Conservation (phyloP, 441 rosid species). For the Syzygium syzygioides region DNA sequence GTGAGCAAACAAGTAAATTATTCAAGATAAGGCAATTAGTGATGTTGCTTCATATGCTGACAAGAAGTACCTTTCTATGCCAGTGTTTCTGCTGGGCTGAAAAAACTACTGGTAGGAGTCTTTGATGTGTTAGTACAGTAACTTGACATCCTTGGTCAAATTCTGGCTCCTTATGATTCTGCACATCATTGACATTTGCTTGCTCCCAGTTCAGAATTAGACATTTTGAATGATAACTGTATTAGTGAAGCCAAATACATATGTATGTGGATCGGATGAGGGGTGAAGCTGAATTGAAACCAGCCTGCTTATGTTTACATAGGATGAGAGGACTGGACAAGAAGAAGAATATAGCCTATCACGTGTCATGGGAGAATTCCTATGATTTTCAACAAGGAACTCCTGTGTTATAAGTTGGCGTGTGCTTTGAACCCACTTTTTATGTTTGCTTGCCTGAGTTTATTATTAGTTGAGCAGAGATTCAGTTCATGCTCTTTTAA, state of each 20-base stretch:
- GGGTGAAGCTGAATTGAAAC: too few relatives aligned
- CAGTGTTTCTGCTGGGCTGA: background rate
- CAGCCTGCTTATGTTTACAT: too few relatives aligned
- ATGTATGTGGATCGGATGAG: too few relatives aligned
- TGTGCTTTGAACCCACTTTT: too few relatives aligned
- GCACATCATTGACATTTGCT: background rate
- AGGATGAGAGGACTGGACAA: too few relatives aligned
- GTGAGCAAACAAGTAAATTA: background rate
- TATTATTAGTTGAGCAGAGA: too few relatives aligned
- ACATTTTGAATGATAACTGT: background rate
- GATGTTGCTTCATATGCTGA: background rate
- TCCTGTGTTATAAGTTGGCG: too few relatives aligned
- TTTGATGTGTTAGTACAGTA: background rate
- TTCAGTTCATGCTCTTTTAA: background rate
- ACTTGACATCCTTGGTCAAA: background rate
- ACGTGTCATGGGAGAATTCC: too few relatives aligned
- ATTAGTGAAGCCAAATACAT: too few relatives aligned
- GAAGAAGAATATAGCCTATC: too few relatives aligned
- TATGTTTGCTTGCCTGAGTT: too few relatives aligned
- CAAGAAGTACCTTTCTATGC: constrained; percentile 1
- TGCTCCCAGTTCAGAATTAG: background rate
- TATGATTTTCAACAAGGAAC: too few relatives aligned
- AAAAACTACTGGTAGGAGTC: background rate
- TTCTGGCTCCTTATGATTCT: background rate
- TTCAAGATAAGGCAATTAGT: background rate